Base-by-base conservation (phyloP, 2,329 filamentous ascomycete species). In the Calonectria henricotiae region DNA sequence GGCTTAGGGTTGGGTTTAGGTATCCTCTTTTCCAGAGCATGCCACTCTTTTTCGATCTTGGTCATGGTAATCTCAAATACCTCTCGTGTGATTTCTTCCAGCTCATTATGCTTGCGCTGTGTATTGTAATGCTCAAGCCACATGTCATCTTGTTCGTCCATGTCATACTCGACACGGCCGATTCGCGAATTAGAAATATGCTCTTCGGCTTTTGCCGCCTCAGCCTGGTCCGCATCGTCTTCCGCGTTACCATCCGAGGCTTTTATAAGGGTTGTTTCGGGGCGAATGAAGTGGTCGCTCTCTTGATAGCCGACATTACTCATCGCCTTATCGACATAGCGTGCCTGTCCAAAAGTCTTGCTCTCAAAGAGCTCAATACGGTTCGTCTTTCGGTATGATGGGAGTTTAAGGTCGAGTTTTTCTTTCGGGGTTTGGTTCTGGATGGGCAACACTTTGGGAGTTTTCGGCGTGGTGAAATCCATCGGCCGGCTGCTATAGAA, bases 31-130 rank as follows among this genome's bases (percentile, higher is more conserved):
- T 99, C 96, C 8, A 99, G 86, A 6, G 94, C 93, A 81, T 98
- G 94, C 94, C 96, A 99, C 81, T 98, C 96, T 83, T 98, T 98
- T 82, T 99, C 96, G 70, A 99, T 98, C 82, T 98, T 98, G 11
- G 96, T 99, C 84, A 99, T 97, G 17, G 95, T 97, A 72, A 98
- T 97, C 81, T 99, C 96, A 78, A 99, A 98, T 62, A 98, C 91
- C 72, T 97, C 95, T 23, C 95, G 94, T 60, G 95, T 97, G 77
- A 99, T 96, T 2, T 91, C 87, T 75, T 97, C 94, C 25, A 94
- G 90, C 54, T 92, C 91, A 74, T 93, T 89, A 27, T 89, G 88
- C 79, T 91, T 93, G 68, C 96, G 90, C 77, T 93, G 91, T 13
- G 86, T 84, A 77, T 99, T 99, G 80, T 96, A 90, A 44, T 91